Evolutionary conservation across 2,329 filamentous ascomycete genomes (phyloP).

Genomic region (Grosmannia clavigera): DNA sequence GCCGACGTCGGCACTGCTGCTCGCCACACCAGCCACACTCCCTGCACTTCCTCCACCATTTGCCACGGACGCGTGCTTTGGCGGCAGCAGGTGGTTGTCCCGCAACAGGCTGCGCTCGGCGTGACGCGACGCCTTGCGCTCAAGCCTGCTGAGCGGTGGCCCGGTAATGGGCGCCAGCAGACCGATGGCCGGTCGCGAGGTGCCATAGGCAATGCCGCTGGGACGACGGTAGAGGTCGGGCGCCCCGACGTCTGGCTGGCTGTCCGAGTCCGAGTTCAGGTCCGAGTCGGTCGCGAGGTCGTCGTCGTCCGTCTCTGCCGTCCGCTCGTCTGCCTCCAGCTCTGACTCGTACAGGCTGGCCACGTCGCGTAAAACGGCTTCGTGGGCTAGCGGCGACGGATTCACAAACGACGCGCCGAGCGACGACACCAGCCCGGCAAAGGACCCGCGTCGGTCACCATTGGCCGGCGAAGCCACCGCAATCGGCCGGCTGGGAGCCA

Average conservation of each 20-base stretch:
- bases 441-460: not conserved
- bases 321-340: slow-evolving; percentile 13
- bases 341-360: slow-evolving; percentile 51
- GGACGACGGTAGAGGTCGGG: slow-evolving; percentile 59
- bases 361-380: slow-evolving; percentile 53
- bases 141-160: slow-evolving; percentile 37
- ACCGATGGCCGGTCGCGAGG: slow-evolving; percentile 57
- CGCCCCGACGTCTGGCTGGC: slow-evolving; percentile 18
- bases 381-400: slow-evolving; percentile 53
- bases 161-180: slow-evolving; percentile 34
- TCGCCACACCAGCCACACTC: not conserved
- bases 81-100: slow-evolving; percentile 53
- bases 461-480: not conserved
- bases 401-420: slow-evolving; percentile 28
- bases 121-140: slow-evolving; percentile 42
- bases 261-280: slow-evolving; percentile 20
- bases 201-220: slow-evolving; percentile 62
- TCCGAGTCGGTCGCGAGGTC: slow-evolving; percentile 21
- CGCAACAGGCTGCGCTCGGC: slow-evolving; percentile 49
- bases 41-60: slow-evolving; percentile 13
- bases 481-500: not conserved
- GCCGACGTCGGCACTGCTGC: not conserved
- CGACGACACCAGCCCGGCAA: slow-evolving; percentile 7
- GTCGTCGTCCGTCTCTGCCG: slow-evolving; percentile 7
- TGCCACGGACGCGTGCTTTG: slow-evolving; percentile 33